Conservation (phyloP, 192 early-diverging fungal genomes). For the Backusella tuberculispora region DNA sequence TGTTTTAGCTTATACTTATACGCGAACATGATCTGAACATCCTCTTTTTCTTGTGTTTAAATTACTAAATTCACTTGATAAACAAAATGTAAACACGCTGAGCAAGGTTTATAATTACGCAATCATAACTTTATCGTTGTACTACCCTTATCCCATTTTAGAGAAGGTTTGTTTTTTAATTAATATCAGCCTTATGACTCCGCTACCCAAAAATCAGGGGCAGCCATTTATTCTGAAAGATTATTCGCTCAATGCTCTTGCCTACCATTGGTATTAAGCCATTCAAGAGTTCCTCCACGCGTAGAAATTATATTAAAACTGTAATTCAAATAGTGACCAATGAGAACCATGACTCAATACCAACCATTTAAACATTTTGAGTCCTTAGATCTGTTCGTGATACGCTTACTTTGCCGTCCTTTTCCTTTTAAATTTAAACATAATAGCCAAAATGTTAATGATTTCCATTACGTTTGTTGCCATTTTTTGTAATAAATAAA, state of each 20-base stretch:
- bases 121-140: neutral
- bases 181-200: neutral
- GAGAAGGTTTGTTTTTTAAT: neutral
- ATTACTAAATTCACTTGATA: too few species aligned
- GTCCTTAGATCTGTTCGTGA: neutral
- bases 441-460: neutral
- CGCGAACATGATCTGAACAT: too few species aligned
- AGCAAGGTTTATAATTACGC: too few species aligned
- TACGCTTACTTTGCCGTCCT: neutral
- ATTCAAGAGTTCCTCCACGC: neutral
- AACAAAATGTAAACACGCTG: too few species aligned
- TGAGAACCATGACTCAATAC: neutral
- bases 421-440: neutral
- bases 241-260: neutral
- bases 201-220: neutral
- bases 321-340: neutral
- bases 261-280: neutral
- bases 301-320: conserved; percentile 9
- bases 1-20: too few species aligned
- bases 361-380: neutral
- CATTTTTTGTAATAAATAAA: neutral
- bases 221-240: neutral
- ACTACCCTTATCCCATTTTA: neutral
- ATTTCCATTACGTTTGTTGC: neutral
- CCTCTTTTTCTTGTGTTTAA: too few species aligned